Percentiles rank a stretch among this genome's conserved stretches.
phyloP scores from a whole-genome alignment of 208 protist species.

The Strigomonas culicis region DNA sequence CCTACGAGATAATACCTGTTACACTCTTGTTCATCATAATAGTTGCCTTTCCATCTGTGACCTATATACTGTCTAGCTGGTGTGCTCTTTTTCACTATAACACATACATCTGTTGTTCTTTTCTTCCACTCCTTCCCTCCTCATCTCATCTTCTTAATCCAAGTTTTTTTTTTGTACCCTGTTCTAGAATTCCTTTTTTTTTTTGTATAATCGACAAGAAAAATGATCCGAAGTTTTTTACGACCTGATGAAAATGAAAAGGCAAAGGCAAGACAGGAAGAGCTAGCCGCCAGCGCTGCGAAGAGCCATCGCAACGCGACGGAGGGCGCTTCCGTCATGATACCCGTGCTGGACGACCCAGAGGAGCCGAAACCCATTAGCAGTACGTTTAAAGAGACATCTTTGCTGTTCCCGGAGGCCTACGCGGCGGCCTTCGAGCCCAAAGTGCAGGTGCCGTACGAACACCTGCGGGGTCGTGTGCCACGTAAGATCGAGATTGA shows the following conservation, averaged over 20 bases:
- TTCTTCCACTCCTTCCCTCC: background rate
- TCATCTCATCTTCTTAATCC: background rate
- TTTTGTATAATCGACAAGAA: background rate
- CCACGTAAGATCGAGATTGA: conserved; percentile 96
- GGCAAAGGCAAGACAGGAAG: background rate
- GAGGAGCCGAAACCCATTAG: conserved; percentile 34
- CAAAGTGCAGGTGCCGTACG: conserved; percentile 95
- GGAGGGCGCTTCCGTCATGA: background rate
- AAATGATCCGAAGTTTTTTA: conserved; percentile 61
- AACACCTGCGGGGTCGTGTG: conserved; percentile 79
- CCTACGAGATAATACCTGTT: too few relatives aligned
- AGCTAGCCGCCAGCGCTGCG: conserved; percentile 2
- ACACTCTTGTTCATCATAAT: too few relatives aligned
- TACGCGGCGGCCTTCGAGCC: conserved; percentile 87
- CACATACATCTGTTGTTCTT: background rate
- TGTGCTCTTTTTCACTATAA: too few relatives aligned
- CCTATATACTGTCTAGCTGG: too few relatives aligned
- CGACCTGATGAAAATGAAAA: conserved; percentile 25
- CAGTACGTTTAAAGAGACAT: conserved; percentile 81
- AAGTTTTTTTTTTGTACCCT: background rate
- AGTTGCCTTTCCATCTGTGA: too few relatives aligned
- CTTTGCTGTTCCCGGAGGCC: conserved; percentile 75
- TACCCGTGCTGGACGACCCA: background rate
- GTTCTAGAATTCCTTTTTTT: background rate
- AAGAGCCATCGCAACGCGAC: conserved; percentile 6